Evolutionary conservation across 164 flowering plant genomes (phyloP), one percentile per base, ranked within the genome.

Genomic region (Macadamia integrifolia): DNA sequence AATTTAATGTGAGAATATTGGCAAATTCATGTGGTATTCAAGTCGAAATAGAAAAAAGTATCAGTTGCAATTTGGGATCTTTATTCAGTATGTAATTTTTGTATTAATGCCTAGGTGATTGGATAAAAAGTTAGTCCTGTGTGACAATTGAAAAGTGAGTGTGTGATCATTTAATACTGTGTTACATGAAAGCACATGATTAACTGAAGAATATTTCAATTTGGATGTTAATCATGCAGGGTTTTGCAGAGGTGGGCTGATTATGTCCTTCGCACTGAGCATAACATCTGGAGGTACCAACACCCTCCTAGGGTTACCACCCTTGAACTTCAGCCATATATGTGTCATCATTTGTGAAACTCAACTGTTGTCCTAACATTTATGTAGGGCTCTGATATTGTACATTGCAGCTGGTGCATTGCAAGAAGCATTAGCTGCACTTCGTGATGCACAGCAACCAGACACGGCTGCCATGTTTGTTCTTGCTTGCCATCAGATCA

Each of bases 401-500:
- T 95, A 84, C 72, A 90, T 90, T 5, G 98, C 98, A 35, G 98
- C 97, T 48, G 99, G 99, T 73, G 88, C 93, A 42, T 60, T 95
- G 73, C 91, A 80, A 71, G 99, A 95, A 76, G 98, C 97, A 65
- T 67, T 95, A 64, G 84, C 89, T 44, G 96, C 97, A 14, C 91
- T 95, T 62, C 97, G 98, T 46, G 88, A 83, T 72, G 86, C 96
- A 42, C 94, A 92, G 18, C 97, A 81, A 72, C 90, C 98, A 2
- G 99, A 92, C 77, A 88, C 97, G 59, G 98, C 97, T 60, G 97
- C 99, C 68, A 88, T 95, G 94, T 95, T 92, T 77, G 71, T 90
- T 69, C 80, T 89, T 29, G 97, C 97, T 40, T 94, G 95, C 75
- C 91, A 85, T 58, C 97, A 94, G 78, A 84, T 87, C 30, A 85